phyloP scores from a whole-genome alignment of 2,329 filamentous ascomycete genomes.

The Fonsecaea erecta region DNA sequence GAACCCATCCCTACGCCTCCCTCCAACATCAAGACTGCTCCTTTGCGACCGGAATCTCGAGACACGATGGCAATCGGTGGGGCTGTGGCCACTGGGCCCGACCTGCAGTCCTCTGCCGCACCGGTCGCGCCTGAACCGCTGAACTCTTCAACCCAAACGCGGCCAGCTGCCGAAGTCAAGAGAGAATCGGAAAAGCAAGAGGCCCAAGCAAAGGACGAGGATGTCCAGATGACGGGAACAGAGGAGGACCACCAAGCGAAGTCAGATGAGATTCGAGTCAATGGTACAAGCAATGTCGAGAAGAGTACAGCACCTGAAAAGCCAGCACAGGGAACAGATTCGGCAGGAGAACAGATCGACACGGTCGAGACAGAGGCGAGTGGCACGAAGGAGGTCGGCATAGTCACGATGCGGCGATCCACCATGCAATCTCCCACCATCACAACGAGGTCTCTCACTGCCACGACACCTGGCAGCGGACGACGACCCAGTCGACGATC shows the following conservation, averaged over 20 bases:
- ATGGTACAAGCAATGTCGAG: conserved; percentile 5
- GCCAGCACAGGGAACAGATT: neutral
- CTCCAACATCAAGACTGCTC: neutral
- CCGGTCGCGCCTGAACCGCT: neutral
- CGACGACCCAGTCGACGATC: conserved; percentile 28
- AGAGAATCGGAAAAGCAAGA: neutral
- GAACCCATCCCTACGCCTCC: neutral
- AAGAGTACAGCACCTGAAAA: neutral
- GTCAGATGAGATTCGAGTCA: conserved; percentile 4
- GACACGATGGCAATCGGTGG: neutral
- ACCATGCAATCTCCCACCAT: conserved; percentile 28
- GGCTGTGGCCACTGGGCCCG: neutral
- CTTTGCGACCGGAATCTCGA: neutral
- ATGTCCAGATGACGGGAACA: conserved; percentile 20
- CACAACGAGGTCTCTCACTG: conserved; percentile 23
- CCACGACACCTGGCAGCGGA: conserved; percentile 25
- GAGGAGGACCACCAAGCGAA: neutral
- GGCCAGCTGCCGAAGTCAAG: neutral
- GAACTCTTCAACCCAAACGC: neutral
- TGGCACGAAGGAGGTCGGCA: conserved; percentile 17
- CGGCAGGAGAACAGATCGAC: conserved; percentile 16
- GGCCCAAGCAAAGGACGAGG: conserved; percentile 2
- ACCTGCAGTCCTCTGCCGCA: neutral
- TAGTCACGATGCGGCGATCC: conserved; percentile 8
- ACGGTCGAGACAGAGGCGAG: conserved; percentile 27